phyloP scores from a whole-genome alignment of 352 stramenopile genomes.

The Plasmopara halstedii region DNA sequence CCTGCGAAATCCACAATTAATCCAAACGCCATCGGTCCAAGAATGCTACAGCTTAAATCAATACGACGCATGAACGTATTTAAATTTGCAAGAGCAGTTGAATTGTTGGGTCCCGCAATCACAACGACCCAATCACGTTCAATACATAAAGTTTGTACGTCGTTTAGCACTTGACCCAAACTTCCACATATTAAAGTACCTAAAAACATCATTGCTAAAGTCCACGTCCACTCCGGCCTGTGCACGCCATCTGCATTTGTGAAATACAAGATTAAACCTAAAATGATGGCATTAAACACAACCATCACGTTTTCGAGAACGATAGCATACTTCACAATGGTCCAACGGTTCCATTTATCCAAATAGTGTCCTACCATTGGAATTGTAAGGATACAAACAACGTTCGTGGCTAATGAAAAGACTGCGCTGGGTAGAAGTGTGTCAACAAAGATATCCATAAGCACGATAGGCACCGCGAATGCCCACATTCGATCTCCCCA shows the following conservation, averaged over 20 bases:
- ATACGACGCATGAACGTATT: slow-evolving; percentile 81
- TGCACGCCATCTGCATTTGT: slow-evolving; percentile 51
- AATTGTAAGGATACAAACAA: slow-evolving; percentile 62
- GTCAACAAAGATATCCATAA: slow-evolving; percentile 83
- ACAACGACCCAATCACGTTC: slow-evolving; percentile 87
- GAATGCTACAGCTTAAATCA: slow-evolving; percentile 72
- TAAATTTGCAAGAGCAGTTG: slow-evolving; percentile 37
- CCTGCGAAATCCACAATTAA: slow-evolving; percentile 78
- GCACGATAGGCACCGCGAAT: slow-evolving; percentile 72
- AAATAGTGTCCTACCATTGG: slow-evolving; percentile 54
- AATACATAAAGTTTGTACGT: slow-evolving; percentile 67
- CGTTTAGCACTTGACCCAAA: slow-evolving; percentile 65
- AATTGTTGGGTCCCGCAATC: slow-evolving; percentile 43
- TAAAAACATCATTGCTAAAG: slow-evolving; percentile 38
- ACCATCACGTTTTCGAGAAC: slow-evolving; percentile 75
- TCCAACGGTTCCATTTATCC: slow-evolving; percentile 62
- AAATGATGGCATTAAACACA: slow-evolving; percentile 47
- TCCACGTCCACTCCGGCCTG: slow-evolving; percentile 46
- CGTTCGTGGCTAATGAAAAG: slow-evolving; percentile 71
- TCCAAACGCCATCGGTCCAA: slow-evolving; percentile 64
- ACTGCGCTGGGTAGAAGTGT: slow-evolving; percentile 66
- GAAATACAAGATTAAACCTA: slow-evolving; percentile 55
- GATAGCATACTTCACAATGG: slow-evolving; percentile 60
- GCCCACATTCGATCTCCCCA: slow-evolving; percentile 81
- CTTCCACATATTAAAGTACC: slow-evolving; percentile 56